Base-by-base conservation (phyloP, 257 asterid genomes). In the Solanum raphanifolium region DNA sequence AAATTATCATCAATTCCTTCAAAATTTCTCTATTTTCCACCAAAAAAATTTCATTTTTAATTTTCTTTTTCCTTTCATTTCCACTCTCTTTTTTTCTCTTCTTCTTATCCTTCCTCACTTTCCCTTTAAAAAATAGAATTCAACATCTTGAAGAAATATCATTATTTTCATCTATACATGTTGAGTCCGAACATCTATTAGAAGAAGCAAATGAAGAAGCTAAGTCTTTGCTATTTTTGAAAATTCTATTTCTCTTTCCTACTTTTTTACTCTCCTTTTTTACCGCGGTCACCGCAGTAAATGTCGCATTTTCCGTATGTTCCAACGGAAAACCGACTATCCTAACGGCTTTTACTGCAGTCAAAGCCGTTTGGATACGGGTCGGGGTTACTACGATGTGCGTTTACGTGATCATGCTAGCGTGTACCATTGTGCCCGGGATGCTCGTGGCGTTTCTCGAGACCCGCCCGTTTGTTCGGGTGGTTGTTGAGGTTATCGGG, bases 91-190 rank as follows among this genome's bases (percentile, higher is more conserved):
- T 46, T 46, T 2, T 46, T 3, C 27, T 81, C 25, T 9, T 46
- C 39, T 81, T 29, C 16, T 5, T 81, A 29, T 81, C 68, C n/a
- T 29, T 16, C 25, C 5, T 81, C 2, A 46, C 85, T 81, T 46
- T 43, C 41, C 85, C 85, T 46, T 81, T 81, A 5, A 18, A 46
- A 27, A 46, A 4, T 18, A 27, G 29, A 27, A 46, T 81, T 16
- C 85, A 81, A 46, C 41, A 81, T 29, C 85, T 81, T 81, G 85
- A 81, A 81, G 68, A 27, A 16, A 36, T 81, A 9, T 81, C 85
- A 27, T 4, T 46, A 43, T 81, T 29, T 46, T 46, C 85, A 46
- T 34, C 85, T 81, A 46, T 46, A 81, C 85, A 9, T 27, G 85
- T 46, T 29, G 85, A 81, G 29, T 81, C 85, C 15, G 1, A 4